Evolutionary conservation across 1,139 yeast genomes (phyloP).

Genomic region (Taiozyma sp.): DNA sequence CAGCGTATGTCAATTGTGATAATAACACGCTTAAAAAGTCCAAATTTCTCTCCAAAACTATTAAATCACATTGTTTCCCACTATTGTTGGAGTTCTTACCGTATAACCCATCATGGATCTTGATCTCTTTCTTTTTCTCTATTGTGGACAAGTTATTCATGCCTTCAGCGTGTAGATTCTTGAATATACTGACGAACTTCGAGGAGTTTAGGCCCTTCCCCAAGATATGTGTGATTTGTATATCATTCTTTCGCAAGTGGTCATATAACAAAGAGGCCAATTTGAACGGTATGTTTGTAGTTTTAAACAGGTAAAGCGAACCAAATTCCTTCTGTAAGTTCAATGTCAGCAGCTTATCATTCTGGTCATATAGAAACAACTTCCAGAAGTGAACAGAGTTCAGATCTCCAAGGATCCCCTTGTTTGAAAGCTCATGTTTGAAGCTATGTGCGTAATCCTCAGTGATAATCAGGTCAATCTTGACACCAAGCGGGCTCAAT

Average conservation of each 20-base stretch:
- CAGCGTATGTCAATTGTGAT: conserved; percentile 78
- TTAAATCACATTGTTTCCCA: conserved; percentile 45
- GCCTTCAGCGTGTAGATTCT: conserved; percentile 25
- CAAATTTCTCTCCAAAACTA: conserved; percentile 72
- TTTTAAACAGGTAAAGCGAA: conserved; percentile 31
- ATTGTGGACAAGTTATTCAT: conserved; percentile 24
- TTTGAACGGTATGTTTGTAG: conserved; percentile 32
- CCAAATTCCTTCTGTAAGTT: conserved; percentile 14
- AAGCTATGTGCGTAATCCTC: conserved; percentile 21
- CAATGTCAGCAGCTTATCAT: conserved; percentile 10
- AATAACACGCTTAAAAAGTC: conserved; percentile 71
- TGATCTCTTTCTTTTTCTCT: conserved; percentile 21
- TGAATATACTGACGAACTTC: conserved; percentile 34
- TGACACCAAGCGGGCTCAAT: conserved; percentile 11
- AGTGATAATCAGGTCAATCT: conserved; percentile 20
- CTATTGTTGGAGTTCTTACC: conserved; percentile 23
- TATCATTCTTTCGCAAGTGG: conserved; percentile 31
- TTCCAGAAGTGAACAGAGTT: conserved; percentile 13
- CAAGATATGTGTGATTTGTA: conserved; percentile 34
- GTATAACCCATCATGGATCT: conserved; percentile 20
- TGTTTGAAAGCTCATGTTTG: conserved; percentile 16
- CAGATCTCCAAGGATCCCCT: conserved; percentile 19
- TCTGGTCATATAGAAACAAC: conserved; percentile 5
- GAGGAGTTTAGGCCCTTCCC: conserved; percentile 44
- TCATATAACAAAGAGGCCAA: conserved; percentile 32